Base-by-base conservation (phyloP, 164 flowering plant genomes). In the Kalanchoe fedtschenkoi region DNA sequence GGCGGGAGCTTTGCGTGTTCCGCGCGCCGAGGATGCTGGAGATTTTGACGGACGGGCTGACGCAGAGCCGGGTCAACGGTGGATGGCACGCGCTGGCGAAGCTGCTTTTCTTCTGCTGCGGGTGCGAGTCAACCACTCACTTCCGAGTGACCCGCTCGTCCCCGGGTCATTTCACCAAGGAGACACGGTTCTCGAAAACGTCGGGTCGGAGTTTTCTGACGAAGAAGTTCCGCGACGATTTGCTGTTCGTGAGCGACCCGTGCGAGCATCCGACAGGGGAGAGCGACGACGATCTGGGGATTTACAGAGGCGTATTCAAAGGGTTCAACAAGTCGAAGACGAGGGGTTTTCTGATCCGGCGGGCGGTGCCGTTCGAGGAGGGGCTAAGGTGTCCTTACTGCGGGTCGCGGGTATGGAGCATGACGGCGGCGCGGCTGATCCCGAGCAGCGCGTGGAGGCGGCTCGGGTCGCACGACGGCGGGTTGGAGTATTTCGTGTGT, bases 391-490 rank as follows among this genome's bases (percentile, higher is more conserved):
- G 97, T 67, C 93, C 96, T 2, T 91, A 85, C 64, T 91, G 97
- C 56, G 86, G 89, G 47, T 76, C 85, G 4, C 78, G 89, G n/a
- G 91, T 83, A 56, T 91, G 97, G 97, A 91, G 91, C 65, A 91
- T 91, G 97, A 83, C 88, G 1, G 16, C 81, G 34, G 97, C 93
- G 6, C 46, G 79, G 65, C 76, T 91, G 30, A 75, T 91, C 24
- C 96, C 97, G 0, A 79, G 58, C 66, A 77, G 85, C 56, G 97
- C 96, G 51, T 72, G 83, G 0, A 53, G 83, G 63, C 66, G 91
- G 76, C 88, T 91, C 1, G 97, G 97, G 11, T 71, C 97, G 0
- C 77, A 54, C 33, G 80, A 88, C 7, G 91, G 81, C 0, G 69
- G 74, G 10, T 10, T 88, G 28, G 97, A 91, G 77, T 88, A 86